Conservation (phyloP, 31 red algal genomes). For the Bonnemaisonia californica region DNA sequence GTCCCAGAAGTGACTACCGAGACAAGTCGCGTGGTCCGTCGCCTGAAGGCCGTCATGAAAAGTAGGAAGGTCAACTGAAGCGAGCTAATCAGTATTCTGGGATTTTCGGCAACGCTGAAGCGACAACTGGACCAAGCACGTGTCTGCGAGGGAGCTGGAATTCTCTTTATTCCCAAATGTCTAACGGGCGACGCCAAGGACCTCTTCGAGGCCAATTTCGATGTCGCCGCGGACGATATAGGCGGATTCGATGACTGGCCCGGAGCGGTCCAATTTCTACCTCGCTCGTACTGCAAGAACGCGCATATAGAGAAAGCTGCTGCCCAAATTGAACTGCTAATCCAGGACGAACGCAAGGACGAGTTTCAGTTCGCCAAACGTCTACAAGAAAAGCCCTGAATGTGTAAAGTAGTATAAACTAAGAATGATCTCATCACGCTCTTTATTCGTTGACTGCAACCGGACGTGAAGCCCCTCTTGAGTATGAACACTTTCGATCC, state of each 20-base stretch:
- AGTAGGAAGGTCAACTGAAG: neutral
- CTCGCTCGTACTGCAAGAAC: slow-evolving; percentile 1
- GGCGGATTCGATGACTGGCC: neutral
- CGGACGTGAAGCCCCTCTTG: neutral
- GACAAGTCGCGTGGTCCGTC: no score
- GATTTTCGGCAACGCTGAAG: neutral
- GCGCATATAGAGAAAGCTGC: neutral
- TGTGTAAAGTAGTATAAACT: neutral
- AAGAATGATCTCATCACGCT: neutral
- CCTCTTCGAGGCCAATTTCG: slow-evolving; percentile 6
- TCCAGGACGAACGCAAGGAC: neutral
- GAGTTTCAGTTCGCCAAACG: neutral
- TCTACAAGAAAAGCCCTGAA: neutral
- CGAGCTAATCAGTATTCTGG: neutral
- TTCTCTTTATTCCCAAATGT: neutral
- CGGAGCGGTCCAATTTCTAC: neutral
- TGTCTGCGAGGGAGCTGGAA: neutral
- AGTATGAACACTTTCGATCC: neutral
- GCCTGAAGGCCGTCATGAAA: no score
- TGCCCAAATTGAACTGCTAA: neutral
- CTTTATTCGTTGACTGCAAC: neutral
- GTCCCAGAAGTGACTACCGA: no score
- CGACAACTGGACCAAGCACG: neutral
- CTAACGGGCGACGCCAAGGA: neutral
- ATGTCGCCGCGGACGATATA: neutral